Evolutionary conservation across 768 basidiomycete species (phyloP), one percentile per base, ranked within the genome.

Genomic region (Lactifluus rugatus): DNA sequence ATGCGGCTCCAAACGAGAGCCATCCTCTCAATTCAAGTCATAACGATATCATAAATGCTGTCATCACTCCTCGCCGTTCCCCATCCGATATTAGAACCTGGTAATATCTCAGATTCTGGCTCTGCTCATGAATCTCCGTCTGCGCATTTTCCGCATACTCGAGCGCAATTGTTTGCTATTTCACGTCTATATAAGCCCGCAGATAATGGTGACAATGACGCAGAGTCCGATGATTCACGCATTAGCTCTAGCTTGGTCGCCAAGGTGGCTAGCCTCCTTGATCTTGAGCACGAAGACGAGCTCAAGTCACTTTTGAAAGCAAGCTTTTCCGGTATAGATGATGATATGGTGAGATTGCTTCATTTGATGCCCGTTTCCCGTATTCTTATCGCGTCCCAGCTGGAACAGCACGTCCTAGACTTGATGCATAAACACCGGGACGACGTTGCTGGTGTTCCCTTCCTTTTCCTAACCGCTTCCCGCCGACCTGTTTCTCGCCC

Each of bases 391-490:
- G 41, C 65, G 59, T 59, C 51, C 5, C 65, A 90, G 87, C 75
- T 92, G 61, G 93, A 96, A 68, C 88, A 93, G 65, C 82, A 85
- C 68, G 89, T 93, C 58, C 76, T 97, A 19, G 92, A 95, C 68
- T 80, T 96, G 61, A 96, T 97, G 94, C 94, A 97, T 73, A 87
- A 89, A 72, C 89, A 93, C 70, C 79, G 83, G 61, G 93, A 95
- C 78, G 85, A 90, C 74, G 74, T 86, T 41, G 82, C 85, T 13
- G 86, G 87, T 19, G 85, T 89, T 6, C 88, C 89, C 0, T 92
- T 92, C 68, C 74, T 90, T 56, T 89, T 86, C 72, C 75, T 92
- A 49, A 91, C 87, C 5, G 86, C 87, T 21, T 87, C 84, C 32
- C 78, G 85, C 60, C 81, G 88, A 19, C 89, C 88, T 31, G 78